Base-by-base conservation (phyloP, 345 rosid species). In the Melaleuca alternifolia region DNA sequence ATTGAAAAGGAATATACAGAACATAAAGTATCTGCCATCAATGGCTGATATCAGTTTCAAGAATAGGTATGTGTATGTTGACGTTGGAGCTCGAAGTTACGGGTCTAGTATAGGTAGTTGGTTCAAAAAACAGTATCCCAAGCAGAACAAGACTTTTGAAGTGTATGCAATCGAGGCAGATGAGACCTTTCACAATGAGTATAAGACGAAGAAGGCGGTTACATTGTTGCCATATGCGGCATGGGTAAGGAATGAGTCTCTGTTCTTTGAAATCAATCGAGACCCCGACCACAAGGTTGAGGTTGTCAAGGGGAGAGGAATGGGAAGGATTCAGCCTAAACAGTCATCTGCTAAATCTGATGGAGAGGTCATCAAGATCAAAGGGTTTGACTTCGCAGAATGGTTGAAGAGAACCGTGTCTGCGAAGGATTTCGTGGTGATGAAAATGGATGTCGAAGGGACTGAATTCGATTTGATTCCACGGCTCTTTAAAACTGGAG, bases 361-460 rank as follows among this genome's bases (percentile, higher is more conserved):
- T n/a, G 93, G 94, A 12, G 96, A 92, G 79, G 98, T 98, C 85
- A 91, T 95, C 83, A 89, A 85, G 90, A 96, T 98, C 86, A 90
- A 92, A 85, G 99, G 98, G 87, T 95, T 98, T 85, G 99, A 96
- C 93, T 98, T 98, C 44, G 98, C 98, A 0, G 92, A 92, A 75
- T 98, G 99, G 99, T 86, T 98, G 93, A 96, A 95, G 95, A 94
- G 89, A 50, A 96, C 93, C 1, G 98, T 95, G 84, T 93, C 89
- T 1, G 94, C 90, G 51, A 94, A 91, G 91, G 99, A 98, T 89
- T 98, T 94, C 82, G 98, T 98, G 87, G 99, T 96, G 91, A 93
- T 98, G 99, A 98, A 98, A 92, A 98, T 98, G 99, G 99, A 98
- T 75, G 99, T 98, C n/a, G 99, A 98, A 92, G 99, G 99, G 87